Evolutionary conservation across 2,329 filamentous ascomycete genomes (phyloP).

Genomic region (Fusarium foetens): DNA sequence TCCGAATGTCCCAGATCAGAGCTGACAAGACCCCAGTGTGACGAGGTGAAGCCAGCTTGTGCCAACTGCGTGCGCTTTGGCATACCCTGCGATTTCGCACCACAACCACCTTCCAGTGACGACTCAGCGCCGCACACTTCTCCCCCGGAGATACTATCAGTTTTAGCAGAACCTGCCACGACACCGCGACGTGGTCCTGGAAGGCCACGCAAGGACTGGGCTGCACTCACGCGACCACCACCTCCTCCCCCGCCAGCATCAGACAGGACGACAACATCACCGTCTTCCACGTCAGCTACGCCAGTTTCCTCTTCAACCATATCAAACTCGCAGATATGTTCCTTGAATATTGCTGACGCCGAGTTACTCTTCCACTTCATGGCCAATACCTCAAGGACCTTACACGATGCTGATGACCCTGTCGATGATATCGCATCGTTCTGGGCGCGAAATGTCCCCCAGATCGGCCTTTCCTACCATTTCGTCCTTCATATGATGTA

Average conservation of each 20-base stretch:
- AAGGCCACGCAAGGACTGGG: slow-evolving; percentile 48
- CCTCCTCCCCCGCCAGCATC: slow-evolving; percentile 22
- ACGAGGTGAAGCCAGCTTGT: slow-evolving; percentile 48
- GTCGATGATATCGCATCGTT: slow-evolving; percentile 38
- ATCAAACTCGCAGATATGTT: slow-evolving; percentile 36
- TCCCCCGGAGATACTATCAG: slow-evolving; percentile 20
- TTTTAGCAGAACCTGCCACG: slow-evolving; percentile 26
- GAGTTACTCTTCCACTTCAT: slow-evolving; percentile 47
- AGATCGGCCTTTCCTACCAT: slow-evolving; percentile 44
- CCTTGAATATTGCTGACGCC: slow-evolving; percentile 44
- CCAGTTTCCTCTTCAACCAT: slow-evolving; percentile 37
- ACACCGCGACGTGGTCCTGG: slow-evolving; percentile 45
- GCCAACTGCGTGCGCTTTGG: slow-evolving; percentile 48
- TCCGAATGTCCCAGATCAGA: slow-evolving; percentile 3
- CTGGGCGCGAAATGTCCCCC: slow-evolving; percentile 45
- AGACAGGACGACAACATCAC: slow-evolving; percentile 40
- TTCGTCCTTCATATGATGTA: slow-evolving; percentile 47
- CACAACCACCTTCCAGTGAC: slow-evolving; percentile 30
- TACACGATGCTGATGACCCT: slow-evolving; percentile 33
- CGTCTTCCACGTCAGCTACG: slow-evolving; percentile 36
- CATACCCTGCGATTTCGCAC: slow-evolving; percentile 45
- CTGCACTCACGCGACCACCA: slow-evolving; percentile 36
- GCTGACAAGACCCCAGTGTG: slow-evolving; percentile 42
- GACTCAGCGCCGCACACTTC: slow-evolving; percentile 32
- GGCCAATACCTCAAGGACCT: slow-evolving; percentile 38